Percentiles rank a stretch among this genome's conserved stretches.
These are phyloP conservation scores for Fallopia convolvulus DNA, from an alignment of 148 eudicot genomes.

Conservation along the genomic window DNA sequence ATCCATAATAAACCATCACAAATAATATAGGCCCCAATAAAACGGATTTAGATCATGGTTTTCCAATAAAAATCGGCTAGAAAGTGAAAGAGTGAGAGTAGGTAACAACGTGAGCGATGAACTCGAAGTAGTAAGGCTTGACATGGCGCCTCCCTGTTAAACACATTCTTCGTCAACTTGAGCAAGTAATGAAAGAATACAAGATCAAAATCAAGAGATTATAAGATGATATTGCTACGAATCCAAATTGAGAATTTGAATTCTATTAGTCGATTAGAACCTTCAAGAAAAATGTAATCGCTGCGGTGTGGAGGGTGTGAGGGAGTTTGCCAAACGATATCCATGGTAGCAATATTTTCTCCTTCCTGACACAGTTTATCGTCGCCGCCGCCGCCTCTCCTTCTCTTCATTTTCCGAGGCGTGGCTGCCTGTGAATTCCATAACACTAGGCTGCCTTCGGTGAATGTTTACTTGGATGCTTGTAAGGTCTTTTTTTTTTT, in stretches of 20 bases:
- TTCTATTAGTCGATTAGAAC: constrained; percentile 21
- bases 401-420: background rate
- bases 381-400: constrained; percentile 1
- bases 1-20: background rate
- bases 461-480: no score
- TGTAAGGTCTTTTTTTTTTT: no score
- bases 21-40: background rate
- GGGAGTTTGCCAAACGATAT: constrained; percentile 96
- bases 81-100: background rate
- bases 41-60: background rate
- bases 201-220: background rate
- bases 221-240: background rate
- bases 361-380: background rate
- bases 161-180: constrained; percentile 11
- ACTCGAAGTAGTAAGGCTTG: constrained; percentile 92
- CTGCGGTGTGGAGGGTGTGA: constrained; percentile 66
- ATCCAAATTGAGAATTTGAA: background rate
- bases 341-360: constrained; percentile 30
- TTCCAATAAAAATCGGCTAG: background rate
- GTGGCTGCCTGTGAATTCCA: background rate
- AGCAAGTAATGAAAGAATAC: background rate
- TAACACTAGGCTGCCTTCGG: no score
- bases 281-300: constrained; percentile 73
- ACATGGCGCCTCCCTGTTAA: constrained; percentile 77
- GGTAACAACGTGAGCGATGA: constrained; percentile 76